phyloP scores from a whole-genome alignment of 202 grass and related monocot genomes.

The Zoysia matrella region DNA sequence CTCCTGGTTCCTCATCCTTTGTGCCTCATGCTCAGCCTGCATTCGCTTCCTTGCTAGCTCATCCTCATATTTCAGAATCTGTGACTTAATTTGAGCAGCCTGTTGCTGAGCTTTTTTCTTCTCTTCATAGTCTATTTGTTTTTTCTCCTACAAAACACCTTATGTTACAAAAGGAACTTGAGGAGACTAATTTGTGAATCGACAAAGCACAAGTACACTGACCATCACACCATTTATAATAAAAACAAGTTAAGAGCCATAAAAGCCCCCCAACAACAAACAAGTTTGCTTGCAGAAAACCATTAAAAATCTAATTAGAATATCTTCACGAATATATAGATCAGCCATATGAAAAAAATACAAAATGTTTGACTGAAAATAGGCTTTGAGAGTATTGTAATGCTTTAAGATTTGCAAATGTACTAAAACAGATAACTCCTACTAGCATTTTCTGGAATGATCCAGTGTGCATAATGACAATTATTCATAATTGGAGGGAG shows the following conservation, averaged over 20 bases:
- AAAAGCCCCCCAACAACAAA: background rate
- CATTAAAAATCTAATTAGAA: background rate
- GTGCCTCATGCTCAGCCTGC: constrained; percentile 78
- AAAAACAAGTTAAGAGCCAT: constrained; percentile 23
- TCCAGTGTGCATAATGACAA: background rate
- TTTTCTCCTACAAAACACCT: constrained; percentile 74
- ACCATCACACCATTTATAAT: background rate
- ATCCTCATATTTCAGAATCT: constrained; percentile 76
- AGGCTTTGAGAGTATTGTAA: background rate
- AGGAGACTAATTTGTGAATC: background rate
- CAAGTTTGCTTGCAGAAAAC: background rate
- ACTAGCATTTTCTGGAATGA: background rate
- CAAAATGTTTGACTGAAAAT: background rate
- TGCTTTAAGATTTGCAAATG: background rate
- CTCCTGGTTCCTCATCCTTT: constrained; percentile 91
- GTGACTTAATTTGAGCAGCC: constrained; percentile 68
- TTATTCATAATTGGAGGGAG: background rate
- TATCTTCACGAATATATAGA: constrained; percentile 14
- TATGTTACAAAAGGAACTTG: constrained; percentile 23
- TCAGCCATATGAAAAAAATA: background rate
- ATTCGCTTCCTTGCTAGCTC: constrained; percentile 83
- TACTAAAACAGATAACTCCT: background rate
- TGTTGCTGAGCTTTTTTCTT: constrained; percentile 75
- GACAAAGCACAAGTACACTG: background rate
- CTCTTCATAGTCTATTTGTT: constrained; percentile 77